Base-by-base conservation (phyloP, 495 filamentous ascomycete genomes). In the Penicillium bialowiezense region DNA sequence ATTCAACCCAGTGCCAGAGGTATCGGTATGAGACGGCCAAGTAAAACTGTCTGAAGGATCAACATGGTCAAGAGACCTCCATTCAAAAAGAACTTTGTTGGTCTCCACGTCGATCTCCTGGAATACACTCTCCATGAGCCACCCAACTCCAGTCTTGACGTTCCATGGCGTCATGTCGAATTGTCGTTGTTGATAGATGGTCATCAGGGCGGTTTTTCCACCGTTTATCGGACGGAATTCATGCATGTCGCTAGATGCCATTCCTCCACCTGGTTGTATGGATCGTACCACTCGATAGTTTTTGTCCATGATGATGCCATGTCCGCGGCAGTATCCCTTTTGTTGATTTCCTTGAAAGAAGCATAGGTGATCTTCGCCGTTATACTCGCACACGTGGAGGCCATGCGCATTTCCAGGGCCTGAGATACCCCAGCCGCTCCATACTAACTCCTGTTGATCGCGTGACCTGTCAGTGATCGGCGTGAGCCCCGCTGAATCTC, bases 281-380 rank as follows among this genome's bases (percentile, higher is more conserved):
- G 70, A 71, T 24, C 64, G 63, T 29, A 79, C 76, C 36, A 77
- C 72, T 33, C 69, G 62, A 53, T 80, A 81, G 21, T 65, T 59
- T 31, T 68, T 64, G 48, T 81, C 71, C 64, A 80, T 67, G 41
- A 81, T 80, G 4, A 79, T 61, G 14, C 74, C 76, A 66, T 78
- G 74, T 8, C 78, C 78, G 20, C 75, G 64, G 21, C 72, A 76
- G 44, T 77, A 81, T 21, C 77, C 77, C 32, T 75, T 74, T 35
- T 78, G 72, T 41, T 79, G 76, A 29, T 72, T 65, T 15, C 78
- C 77, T 44, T 79, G 73, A 63, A 80, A 81, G 51, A 75, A 77
- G 56, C 75, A 80, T 5, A 78, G 56, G 36, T 79, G 77, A 43
- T 75, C 67, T 33, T 60, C 62, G 12, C 73, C 74, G n/a, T 75